Evolutionary conservation across 352 stramenopile genomes (phyloP).

Genomic region (Stephanocyclus meneghinianus): DNA sequence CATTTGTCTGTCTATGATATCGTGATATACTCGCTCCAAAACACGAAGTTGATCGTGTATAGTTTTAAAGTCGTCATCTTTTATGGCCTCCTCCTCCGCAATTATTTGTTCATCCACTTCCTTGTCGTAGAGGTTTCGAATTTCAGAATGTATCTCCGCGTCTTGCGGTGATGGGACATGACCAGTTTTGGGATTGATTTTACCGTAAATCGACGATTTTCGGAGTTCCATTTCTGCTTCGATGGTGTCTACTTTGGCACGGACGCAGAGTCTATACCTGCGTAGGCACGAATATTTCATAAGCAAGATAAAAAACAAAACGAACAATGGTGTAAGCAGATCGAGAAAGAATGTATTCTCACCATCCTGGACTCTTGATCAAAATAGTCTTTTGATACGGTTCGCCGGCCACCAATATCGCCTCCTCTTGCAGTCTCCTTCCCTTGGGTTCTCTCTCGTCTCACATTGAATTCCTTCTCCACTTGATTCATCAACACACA

Average conservation of each 20-base stretch:
- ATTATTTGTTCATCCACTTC: slow-evolving; percentile 56
- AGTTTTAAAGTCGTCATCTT: slow-evolving; percentile 70
- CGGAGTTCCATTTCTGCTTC: slow-evolving; percentile 74
- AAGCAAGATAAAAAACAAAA: background rate
- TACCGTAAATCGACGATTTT: slow-evolving; percentile 63
- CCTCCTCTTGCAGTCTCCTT: background rate
- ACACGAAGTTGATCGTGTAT: slow-evolving; percentile 59
- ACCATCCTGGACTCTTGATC: slow-evolving; percentile 52
- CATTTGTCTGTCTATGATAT: slow-evolving; percentile 73
- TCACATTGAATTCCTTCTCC: too few species aligned
- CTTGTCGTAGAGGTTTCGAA: slow-evolving; percentile 50
- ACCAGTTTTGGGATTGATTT: slow-evolving; percentile 52
- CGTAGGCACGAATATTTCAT: background rate
- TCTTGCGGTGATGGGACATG: slow-evolving; percentile 65
- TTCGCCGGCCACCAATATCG: slow-evolving; percentile 48
- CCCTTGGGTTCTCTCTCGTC: too few species aligned
- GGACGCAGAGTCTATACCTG: slow-evolving; percentile 68
- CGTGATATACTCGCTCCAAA: slow-evolving; percentile 62
- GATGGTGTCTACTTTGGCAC: slow-evolving; percentile 46
- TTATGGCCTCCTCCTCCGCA: slow-evolving; percentile 56
- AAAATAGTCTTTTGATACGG: slow-evolving; percentile 56
- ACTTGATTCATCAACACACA: too few species aligned
- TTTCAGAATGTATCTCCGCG: slow-evolving; percentile 53
- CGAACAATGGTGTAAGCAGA: too few species aligned
- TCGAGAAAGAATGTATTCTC: slow-evolving; percentile 3